Evolutionary conservation across 1,139 yeast species (phyloP).

Genomic region (Taphrina betulina): DNA sequence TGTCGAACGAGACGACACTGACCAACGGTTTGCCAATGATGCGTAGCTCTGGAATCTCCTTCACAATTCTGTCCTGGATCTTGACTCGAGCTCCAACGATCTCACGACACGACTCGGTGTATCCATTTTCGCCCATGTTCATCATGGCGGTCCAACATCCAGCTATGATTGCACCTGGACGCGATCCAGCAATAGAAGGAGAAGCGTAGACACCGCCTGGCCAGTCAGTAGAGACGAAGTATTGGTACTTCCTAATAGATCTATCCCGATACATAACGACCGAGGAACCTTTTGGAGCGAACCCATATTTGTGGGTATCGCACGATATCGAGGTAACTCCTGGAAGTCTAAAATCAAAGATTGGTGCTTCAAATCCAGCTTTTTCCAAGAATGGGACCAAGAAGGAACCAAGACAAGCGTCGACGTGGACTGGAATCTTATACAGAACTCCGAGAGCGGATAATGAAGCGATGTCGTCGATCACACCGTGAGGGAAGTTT

Average conservation of each 20-base stretch:
- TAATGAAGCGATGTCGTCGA: slow-evolving; percentile 78
- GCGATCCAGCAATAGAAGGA: slow-evolving; percentile 92
- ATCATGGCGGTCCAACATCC: slow-evolving; percentile 97
- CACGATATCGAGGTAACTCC: slow-evolving; percentile 98
- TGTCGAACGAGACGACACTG: slow-evolving; percentile 76
- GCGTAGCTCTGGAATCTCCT: slow-evolving; percentile 55
- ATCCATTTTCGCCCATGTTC: slow-evolving; percentile 76
- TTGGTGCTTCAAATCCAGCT: slow-evolving; percentile 54
- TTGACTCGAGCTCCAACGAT: slow-evolving; percentile 66
- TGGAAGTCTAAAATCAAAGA: slow-evolving; percentile 80
- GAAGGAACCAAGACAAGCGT: slow-evolving; percentile 92
- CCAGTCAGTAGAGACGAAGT: slow-evolving; percentile 83
- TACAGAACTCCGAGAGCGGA: slow-evolving; percentile 64
- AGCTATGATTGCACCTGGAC: slow-evolving; percentile 95
- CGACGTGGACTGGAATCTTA: slow-evolving; percentile 84
- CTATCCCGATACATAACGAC: slow-evolving; percentile 79
- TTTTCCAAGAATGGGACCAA: slow-evolving; percentile 75
- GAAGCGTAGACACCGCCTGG: slow-evolving; percentile 94
- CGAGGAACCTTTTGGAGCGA: slow-evolving; percentile 96
- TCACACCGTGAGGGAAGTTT: slow-evolving; percentile 92
- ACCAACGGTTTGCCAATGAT: slow-evolving; percentile 81
- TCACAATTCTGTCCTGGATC: slow-evolving; percentile 43
- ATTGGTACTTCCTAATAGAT: slow-evolving; percentile 72
- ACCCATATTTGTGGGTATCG: slow-evolving; percentile 96
- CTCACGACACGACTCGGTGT: slow-evolving; percentile 60